A percentile compares a stretch with the other conserved stretches of the same genome.
Conservation (phyloP, 768 basidiomycete genomes). For the Tephrocybe sp. region DNA sequence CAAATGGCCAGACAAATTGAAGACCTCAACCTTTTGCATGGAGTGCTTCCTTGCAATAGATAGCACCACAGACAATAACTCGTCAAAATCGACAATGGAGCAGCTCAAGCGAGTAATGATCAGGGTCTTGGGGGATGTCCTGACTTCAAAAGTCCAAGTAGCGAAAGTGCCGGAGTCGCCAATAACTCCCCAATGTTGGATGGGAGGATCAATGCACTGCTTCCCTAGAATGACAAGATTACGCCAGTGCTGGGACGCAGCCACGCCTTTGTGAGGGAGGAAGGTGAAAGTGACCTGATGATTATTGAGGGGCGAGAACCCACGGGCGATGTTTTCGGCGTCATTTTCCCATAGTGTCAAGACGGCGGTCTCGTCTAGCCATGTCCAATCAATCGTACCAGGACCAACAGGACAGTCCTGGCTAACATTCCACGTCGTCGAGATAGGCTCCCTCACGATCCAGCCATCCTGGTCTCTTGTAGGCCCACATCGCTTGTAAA, state of each 20-base stretch:
- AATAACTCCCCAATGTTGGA: constrained; percentile 31
- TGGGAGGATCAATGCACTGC: constrained; percentile 10
- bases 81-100: constrained; percentile 28
- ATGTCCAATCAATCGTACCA: constrained; percentile 24
- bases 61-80: constrained; percentile 33
- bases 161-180: constrained; percentile 29
- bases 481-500: constrained; percentile 45
- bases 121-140: constrained; percentile 31
- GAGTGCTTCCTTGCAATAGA: constrained; percentile 32
- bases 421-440: constrained; percentile 40
- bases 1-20: constrained; percentile 42
- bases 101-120: constrained; percentile 44
- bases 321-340: constrained; percentile 27
- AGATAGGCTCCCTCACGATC: constrained; percentile 34
- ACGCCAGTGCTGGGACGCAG: constrained; percentile 40
- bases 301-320: background rate
- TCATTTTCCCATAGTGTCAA: constrained; percentile 41
- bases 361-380: constrained; percentile 38
- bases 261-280: constrained; percentile 47
- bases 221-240: constrained; percentile 23
- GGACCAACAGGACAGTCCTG: background rate
- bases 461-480: constrained; percentile 39
- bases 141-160: constrained; percentile 45
- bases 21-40: constrained; percentile 43
- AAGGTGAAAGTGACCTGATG: constrained; percentile 32